Conservation (phyloP, 768 basidiomycete genomes). For the Trametes elegans region DNA sequence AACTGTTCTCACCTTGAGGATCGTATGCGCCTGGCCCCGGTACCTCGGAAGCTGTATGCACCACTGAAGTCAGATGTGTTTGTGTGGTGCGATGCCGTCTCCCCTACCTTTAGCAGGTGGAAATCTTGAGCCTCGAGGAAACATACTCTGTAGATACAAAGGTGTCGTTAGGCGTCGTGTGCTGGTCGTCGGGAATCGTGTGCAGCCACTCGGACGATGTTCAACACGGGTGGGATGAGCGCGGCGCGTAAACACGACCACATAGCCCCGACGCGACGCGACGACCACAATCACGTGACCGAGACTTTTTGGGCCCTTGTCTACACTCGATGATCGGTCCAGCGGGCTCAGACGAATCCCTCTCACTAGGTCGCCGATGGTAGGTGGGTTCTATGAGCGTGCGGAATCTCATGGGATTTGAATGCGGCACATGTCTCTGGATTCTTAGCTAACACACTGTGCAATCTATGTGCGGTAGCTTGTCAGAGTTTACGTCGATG, state of each 20-base stretch:
- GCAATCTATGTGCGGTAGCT: too few relatives aligned
- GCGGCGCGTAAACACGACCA: not conserved
- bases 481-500: too few relatives aligned
- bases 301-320: too few relatives aligned
- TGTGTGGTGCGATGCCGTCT: not conserved
- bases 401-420: not conserved
- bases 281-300: not conserved
- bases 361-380: too few relatives aligned
- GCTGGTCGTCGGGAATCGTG: not conserved
- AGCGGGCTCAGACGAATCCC: too few relatives aligned
- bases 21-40: slow-evolving; percentile 54
- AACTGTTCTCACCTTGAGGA: slow-evolving; percentile 34
- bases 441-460: too few relatives aligned
- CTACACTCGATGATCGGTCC: too few relatives aligned
- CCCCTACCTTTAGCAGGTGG: slow-evolving; percentile 23
- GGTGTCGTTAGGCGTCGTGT: not conserved
- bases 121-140: slow-evolving; percentile 50
- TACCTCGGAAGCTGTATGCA: slow-evolving; percentile 42
- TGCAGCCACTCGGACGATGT: not conserved
- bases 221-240: not conserved
- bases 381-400: too few relatives aligned
- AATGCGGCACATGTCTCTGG: not conserved
- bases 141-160: slow-evolving; percentile 32
- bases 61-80: not conserved
- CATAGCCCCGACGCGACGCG: not conserved